These are phyloP conservation scores for Candida glaebosa DNA, from an alignment of 805 yeast genomes.

Conservation along the genomic window DNA sequence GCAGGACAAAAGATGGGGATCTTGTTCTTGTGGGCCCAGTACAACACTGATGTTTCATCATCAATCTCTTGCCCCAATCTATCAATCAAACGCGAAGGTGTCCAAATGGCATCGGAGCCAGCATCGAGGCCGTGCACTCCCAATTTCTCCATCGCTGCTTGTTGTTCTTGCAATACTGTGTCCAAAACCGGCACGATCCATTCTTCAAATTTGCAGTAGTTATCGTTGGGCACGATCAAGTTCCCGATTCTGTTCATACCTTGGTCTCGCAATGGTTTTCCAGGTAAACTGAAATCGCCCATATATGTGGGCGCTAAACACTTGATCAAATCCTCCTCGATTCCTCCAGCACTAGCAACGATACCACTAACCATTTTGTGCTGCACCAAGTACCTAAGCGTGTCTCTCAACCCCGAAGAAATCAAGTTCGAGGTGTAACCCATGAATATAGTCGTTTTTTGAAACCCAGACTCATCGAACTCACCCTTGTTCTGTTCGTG, in stretches of 20 bases:
- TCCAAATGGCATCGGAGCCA: constrained; percentile 70
- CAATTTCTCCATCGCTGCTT: constrained; percentile 47
- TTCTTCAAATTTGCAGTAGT: constrained; percentile 95
- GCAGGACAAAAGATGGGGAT: constrained; percentile 98
- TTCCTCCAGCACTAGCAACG: constrained; percentile 97
- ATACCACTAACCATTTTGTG: constrained; percentile 92
- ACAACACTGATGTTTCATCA: constrained; percentile 88
- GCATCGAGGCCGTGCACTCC: constrained; percentile 62
- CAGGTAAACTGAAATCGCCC: constrained; percentile 86
- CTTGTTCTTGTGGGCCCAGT: constrained; percentile 97
- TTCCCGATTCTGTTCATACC: constrained; percentile 99
- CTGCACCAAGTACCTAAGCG: constrained; percentile 84
- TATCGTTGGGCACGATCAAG: constrained; percentile 94
- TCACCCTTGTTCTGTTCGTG: constrained; percentile 60
- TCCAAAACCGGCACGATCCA: constrained; percentile 97
- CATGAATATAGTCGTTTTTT: constrained; percentile 85
- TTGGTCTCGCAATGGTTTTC: constrained; percentile 79
- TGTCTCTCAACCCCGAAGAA: constrained; percentile 90
- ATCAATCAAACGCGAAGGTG: constrained; percentile 90
- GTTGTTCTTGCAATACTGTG: constrained; percentile 84
- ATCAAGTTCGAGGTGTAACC: constrained; percentile 97
- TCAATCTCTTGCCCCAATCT: constrained; percentile 93
- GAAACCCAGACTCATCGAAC: constrained; percentile 73
- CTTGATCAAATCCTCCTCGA: constrained; percentile 95
- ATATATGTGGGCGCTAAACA: constrained; percentile 94